Base-by-base conservation (phyloP, 228 moss, liverwort and hornwort species). In the Sphagnum fallax region DNA sequence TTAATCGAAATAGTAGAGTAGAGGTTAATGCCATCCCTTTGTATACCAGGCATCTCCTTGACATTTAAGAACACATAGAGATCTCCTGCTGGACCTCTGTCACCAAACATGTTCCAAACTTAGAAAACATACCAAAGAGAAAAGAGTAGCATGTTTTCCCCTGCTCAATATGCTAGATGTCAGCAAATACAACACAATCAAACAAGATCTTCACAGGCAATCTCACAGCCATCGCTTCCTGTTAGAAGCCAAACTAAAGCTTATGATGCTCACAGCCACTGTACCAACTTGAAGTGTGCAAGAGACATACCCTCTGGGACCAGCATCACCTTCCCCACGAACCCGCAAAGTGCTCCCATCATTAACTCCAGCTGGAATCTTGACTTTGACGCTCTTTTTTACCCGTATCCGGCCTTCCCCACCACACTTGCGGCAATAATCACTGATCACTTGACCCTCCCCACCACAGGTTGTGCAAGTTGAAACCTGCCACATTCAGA, bases 291-390 rank as follows among this genome's bases (percentile, higher is more conserved):
- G 32, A 32, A 32, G 32, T 32, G 32, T 32, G 32, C 32, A 32
- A 32, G 32, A 32, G 32, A 32, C 32, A 68, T 88, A 97, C 97
- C 98, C 89, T 80, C 94, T 86, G 51, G 92, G 94, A 32, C 98
- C 98, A 53, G 94, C 92, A 82, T 98, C 98, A 69, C 98, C 98
- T 81, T 98, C 94, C 67, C 89, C 94, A 71, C 92, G 87, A 63
- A 98, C 98, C 73, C 98, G 90, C 47, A 98, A 87, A n/a, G 94
- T 98, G 81, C 98, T 98, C 63, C 98, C 98, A 76, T 86, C 84
- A 71, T 94, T 98, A 57, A 98, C 98, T 65, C 98, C 98, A 52
- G 98, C 87, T 76, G 98, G 98, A 69, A 98, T 98, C 84, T 98
- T 98, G 51, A 98, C 98, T 77, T 94, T 98, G 62, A 98, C 92